Base-by-base conservation (phyloP, 2,329 filamentous ascomycete species). In the Didymosphaeria variabile region DNA sequence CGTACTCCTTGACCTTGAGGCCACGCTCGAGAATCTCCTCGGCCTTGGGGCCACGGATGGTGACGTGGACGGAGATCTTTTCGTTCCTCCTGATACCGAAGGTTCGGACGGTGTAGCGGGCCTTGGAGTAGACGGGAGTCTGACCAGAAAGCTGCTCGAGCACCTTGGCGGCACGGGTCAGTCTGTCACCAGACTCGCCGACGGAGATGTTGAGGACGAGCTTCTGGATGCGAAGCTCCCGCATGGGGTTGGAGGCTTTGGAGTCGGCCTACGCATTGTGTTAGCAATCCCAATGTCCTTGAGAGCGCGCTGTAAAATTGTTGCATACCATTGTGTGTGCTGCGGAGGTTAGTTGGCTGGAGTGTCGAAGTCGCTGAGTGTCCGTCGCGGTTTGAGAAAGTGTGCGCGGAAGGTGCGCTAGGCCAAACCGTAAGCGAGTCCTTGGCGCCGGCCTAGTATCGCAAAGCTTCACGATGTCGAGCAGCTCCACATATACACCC, bases 61-160 rank as follows among this genome's bases (percentile, higher is more conserved):
- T 99, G 81, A 99, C 95, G 88, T 99, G 95, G 76, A 99, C 95
- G 74, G 95, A 87, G 81, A 99, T 99, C 92, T 77, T 77, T 85
- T 99, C 95, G 91, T 99, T 99, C 93, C 95, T 94, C 84, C 95
- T 94, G 90, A 99, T 99, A 91, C 95, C 95, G 86, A 99, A 99
- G 81, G 94, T 98, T 87, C 95, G 94, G 89, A 99, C 95, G 77
- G 95, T 99, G 91, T 98, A 99, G 81, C 95, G 93, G 84, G 95
- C 95, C 92, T 99, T 99, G 93, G 92, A 97, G 93, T 99, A 99
- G 86, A 99, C 95, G 78, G 95, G 95, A 77, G 95, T 98, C 88
- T 99, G 95, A 94, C 95, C 95, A 85, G 89, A 93, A 83, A 99
- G 88, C 89, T 99, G 95, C 88, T 99, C 95, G 78, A 99, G 89